Percentiles rank a stretch among this genome's conserved stretches.
phyloP scores from a whole-genome alignment of 1,284 basidiomycete species.

The Trametes sp. region DNA sequence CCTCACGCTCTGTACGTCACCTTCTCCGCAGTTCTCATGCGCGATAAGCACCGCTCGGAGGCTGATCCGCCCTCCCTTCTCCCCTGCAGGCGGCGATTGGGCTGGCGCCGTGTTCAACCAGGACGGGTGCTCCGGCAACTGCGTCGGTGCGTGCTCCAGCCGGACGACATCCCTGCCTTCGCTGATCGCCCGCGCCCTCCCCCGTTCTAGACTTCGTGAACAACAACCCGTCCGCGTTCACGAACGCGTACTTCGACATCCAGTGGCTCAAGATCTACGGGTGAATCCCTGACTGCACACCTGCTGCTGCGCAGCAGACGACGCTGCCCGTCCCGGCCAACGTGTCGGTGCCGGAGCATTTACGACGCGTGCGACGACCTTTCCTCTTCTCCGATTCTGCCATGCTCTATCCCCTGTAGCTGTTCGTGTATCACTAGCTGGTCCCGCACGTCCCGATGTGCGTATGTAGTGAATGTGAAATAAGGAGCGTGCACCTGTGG shows the following conservation, averaged over 20 bases:
- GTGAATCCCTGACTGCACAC: slow-evolving; percentile 21
- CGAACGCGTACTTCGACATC: slow-evolving; percentile 74
- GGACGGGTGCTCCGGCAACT: slow-evolving; percentile 56
- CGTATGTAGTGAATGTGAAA: neutral
- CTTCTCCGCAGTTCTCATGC: neutral
- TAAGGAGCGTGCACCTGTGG: neutral
- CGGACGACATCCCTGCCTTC: neutral
- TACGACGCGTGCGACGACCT: slow-evolving; percentile 7
- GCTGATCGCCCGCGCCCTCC: neutral
- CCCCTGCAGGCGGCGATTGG: slow-evolving; percentile 54
- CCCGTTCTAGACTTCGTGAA: slow-evolving; percentile 59
- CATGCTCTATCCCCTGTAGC: neutral
- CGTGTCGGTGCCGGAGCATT: slow-evolving; percentile 1
- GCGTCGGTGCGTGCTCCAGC: slow-evolving; percentile 48
- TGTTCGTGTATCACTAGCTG: slow-evolving; percentile 5
- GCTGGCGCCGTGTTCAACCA: slow-evolving; percentile 54
- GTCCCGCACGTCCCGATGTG: neutral
- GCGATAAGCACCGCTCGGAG: neutral
- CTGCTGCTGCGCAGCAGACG: neutral
- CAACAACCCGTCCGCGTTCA: slow-evolving; percentile 69
- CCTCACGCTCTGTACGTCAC: slow-evolving; percentile 46
- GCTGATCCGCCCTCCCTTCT: neutral
- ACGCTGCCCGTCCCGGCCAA: neutral
- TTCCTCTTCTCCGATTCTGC: slow-evolving; percentile 2
- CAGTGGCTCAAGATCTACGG: slow-evolving; percentile 54